Conservation (phyloP, 192 early-diverging fungal species). For the Coemansia sp. region DNA sequence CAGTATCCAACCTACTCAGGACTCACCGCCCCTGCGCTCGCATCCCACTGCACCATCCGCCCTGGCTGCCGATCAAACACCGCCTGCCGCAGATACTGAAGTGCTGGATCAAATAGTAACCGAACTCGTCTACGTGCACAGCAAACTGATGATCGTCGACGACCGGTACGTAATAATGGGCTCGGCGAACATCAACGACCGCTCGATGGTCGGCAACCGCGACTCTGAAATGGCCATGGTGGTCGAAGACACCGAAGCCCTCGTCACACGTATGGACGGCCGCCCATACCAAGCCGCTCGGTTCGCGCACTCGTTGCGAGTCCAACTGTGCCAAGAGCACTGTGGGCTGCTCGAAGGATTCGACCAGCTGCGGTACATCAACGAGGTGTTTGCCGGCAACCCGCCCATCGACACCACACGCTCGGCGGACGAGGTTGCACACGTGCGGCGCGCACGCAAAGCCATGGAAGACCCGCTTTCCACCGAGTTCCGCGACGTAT, state of each 20-base stretch:
- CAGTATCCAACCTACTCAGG: no score
- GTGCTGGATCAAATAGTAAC: constrained; percentile 61
- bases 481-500: constrained; percentile 62
- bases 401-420: constrained; percentile 35
- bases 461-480: constrained; percentile 68
- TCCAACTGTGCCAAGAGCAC: constrained; percentile 80
- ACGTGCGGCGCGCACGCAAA: constrained; percentile 5
- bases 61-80: background rate
- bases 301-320: constrained; percentile 73
- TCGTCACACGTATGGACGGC: constrained; percentile 75
- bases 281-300: constrained; percentile 69
- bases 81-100: constrained; percentile 1
- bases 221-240: constrained; percentile 88
- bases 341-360: constrained; percentile 64
- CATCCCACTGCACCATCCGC: constrained; percentile 19
- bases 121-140: constrained; percentile 85
- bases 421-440: constrained; percentile 15
- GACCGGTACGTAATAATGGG: constrained; percentile 81
- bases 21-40: background rate
- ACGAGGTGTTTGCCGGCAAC: constrained; percentile 41
- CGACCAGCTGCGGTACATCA: constrained; percentile 51
- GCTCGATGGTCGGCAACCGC: constrained; percentile 81
- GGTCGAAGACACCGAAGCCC: constrained; percentile 68
- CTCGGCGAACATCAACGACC: constrained; percentile 90
- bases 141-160: constrained; percentile 85